Percentiles rank a stretch among this genome's conserved stretches.
phyloP scores from a whole-genome alignment of 345 rosid genomes.

The Erodium maritimum region DNA sequence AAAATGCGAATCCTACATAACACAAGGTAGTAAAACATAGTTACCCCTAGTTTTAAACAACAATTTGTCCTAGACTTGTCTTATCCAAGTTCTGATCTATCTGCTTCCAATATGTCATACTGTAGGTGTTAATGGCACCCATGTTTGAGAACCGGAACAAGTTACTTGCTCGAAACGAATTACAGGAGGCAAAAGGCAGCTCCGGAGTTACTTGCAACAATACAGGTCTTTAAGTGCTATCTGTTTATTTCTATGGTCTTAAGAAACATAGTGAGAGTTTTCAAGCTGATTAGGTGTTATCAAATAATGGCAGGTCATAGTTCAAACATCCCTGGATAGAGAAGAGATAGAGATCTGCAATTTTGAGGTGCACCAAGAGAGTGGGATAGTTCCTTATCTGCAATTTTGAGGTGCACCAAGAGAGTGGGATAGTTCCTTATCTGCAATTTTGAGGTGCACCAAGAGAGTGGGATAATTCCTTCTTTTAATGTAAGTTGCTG shows the following conservation, averaged over 20 bases:
- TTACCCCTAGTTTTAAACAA: neutral
- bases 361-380: neutral
- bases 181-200: slow-evolving; percentile 59
- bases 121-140: slow-evolving; percentile 91
- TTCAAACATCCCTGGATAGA: neutral
- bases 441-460: neutral
- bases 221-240: neutral
- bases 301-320: neutral
- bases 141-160: slow-evolving; percentile 77
- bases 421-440: neutral
- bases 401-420: neutral
- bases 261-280: too few species aligned
- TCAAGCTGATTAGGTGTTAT: neutral
- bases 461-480: neutral
- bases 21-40: too few species aligned
- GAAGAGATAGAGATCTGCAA: neutral
- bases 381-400: neutral
- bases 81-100: neutral
- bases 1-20: too few species aligned
- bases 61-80: neutral
- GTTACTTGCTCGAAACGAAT: slow-evolving; percentile 91
- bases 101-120: neutral
- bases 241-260: neutral
- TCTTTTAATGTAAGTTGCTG: too few species aligned
- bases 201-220: too few species aligned